Evolutionary conservation across 2,329 filamentous ascomycete genomes (phyloP), one percentile per base, ranked within the genome.

Genomic region (Xylaria sp.): DNA sequence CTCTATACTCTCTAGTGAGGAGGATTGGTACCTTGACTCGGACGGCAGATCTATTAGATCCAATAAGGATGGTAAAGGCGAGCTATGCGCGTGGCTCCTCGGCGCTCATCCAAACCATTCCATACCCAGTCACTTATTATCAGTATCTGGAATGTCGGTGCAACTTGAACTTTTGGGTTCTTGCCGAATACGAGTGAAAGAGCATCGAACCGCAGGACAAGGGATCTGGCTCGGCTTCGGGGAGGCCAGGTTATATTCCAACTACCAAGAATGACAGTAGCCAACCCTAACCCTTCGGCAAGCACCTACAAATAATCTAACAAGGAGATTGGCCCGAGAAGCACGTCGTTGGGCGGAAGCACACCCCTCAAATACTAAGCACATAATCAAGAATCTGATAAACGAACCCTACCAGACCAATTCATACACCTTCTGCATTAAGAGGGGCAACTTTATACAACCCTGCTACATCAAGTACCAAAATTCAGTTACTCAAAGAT

Each of bases 371-470:
- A 50, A 23, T 45, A 64, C 60, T 23, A 50, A 65, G n/a, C 50
- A 69, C 32, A 73, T 72, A 60, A 70, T 74, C 65, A 34, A 32
- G 43, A 57, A 67, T 56, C 68, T 75, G 28, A 67, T 43, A 25
- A 72, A 75, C 28, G 71, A 64, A 34, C 73, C 74, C 36, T 75
- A 73, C 61, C 70, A 32, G 62, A 64, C 74, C 7, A 75, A 74
- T 55, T 58, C 50, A 50, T 76, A 67, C 53, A 75, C 66, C 28
- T 55, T 76, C 41, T 72, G 62, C 32, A 68, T 76, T 10, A 74
- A 74, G 62, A 74, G 70, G 68, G 74, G 73, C 62, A 72, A 75
- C 59, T 76, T 75, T 62, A 60, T 72, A 53, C 65, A 70, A 46
- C 74, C 73, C 55, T 68, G 60, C 65, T 63, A 50, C 32, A 41